Conservation (phyloP, 495 filamentous ascomycete species). For the Penicillium mononematosum region DNA sequence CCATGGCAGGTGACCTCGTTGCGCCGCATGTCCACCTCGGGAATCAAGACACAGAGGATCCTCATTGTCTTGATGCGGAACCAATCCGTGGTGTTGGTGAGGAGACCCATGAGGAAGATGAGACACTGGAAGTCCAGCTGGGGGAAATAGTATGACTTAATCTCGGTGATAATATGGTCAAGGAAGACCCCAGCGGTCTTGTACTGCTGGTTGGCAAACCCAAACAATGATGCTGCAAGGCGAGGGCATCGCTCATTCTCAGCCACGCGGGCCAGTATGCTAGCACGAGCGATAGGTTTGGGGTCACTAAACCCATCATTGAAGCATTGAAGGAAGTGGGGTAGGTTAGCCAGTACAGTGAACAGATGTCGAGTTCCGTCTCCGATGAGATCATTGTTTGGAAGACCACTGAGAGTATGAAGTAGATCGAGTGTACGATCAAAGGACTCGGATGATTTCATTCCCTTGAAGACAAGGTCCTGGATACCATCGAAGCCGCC, state of each 20-base stretch:
- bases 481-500: slow-evolving; percentile 85
- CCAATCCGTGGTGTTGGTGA: slow-evolving; percentile 85
- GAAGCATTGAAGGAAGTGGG: slow-evolving; percentile 79
- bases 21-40: slow-evolving; percentile 90
- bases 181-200: slow-evolving; percentile 76
- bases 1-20: slow-evolving; percentile 87
- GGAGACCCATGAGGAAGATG: slow-evolving; percentile 85
- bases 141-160: slow-evolving; percentile 80
- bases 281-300: slow-evolving; percentile 59
- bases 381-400: slow-evolving; percentile 78
- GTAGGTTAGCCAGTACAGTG: slow-evolving; percentile 80
- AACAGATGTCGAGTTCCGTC: slow-evolving; percentile 79
- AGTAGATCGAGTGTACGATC: slow-evolving; percentile 73
- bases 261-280: slow-evolving; percentile 67
- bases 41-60: slow-evolving; percentile 79
- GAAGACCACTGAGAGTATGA: slow-evolving; percentile 74
- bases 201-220: slow-evolving; percentile 67
- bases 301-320: slow-evolving; percentile 59
- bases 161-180: slow-evolving; percentile 67
- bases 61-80: slow-evolving; percentile 91
- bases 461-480: slow-evolving; percentile 80
- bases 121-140: slow-evolving; percentile 77
- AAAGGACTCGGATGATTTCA: slow-evolving; percentile 81
- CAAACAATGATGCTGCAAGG: slow-evolving; percentile 56
- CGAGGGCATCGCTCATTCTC: slow-evolving; percentile 58